Evolutionary conservation across 495 filamentous ascomycete genomes (phyloP).

Genomic region (Penicillium macrosclerotiorum): DNA sequence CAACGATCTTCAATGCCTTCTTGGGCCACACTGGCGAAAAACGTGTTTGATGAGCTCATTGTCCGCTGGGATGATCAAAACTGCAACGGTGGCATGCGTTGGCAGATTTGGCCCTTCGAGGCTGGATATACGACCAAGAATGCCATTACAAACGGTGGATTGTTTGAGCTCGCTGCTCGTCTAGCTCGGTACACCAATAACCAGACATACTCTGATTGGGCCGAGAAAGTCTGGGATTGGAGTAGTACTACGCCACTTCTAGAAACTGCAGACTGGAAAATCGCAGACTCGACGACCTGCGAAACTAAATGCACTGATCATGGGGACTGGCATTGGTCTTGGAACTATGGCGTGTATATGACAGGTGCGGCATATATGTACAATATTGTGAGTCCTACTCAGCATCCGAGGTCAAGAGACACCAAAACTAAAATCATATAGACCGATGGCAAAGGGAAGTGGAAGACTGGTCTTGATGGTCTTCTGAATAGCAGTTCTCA

Average conservation of each 20-base stretch:
- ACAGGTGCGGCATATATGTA: constrained; percentile 71
- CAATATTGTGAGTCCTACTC: constrained; percentile 48
- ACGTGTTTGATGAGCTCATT: constrained; percentile 66
- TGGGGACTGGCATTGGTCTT: constrained; percentile 62
- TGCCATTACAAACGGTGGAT: constrained; percentile 63
- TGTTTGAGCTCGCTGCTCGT: constrained; percentile 70
- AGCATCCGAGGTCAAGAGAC: neutral
- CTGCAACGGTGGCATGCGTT: constrained; percentile 49
- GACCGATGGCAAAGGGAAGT: constrained; percentile 49
- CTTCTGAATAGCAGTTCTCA: constrained; percentile 52
- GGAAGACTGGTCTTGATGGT: constrained; percentile 57
- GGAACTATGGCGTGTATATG: constrained; percentile 67
- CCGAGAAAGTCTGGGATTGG: constrained; percentile 69
- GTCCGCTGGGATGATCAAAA: constrained; percentile 49
- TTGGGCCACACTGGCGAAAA: constrained; percentile 71
- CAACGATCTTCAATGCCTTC: constrained; percentile 52
- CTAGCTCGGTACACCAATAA: constrained; percentile 72
- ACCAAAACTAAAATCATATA: constrained; percentile 23
- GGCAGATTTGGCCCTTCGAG: constrained; percentile 46
- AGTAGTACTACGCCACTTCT: constrained; percentile 52
- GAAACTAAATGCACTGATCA: constrained; percentile 51
- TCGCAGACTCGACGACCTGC: constrained; percentile 57
- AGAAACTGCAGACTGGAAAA: constrained; percentile 50
- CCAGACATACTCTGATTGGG: constrained; percentile 68
- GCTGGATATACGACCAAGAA: constrained; percentile 58